phyloP scores from a whole-genome alignment of 2,329 filamentous ascomycete species.

The Beauveria brongniartii region DNA sequence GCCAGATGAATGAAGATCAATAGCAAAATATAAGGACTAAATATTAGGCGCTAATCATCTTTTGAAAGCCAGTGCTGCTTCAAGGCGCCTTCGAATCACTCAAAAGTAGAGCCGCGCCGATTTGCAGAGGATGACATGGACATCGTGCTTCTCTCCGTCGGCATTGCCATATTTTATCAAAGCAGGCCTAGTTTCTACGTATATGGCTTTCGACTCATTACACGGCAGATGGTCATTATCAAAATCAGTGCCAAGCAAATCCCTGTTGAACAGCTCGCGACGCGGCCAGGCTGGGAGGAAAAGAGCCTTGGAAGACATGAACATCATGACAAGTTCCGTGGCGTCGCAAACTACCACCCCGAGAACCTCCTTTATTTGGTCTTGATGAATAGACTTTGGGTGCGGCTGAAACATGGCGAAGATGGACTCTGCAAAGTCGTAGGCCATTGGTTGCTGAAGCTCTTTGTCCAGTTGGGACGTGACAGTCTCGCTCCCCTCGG shows the following conservation, averaged over 20 bases:
- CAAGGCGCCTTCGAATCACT: neutral
- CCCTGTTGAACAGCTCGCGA: fast-evolving
- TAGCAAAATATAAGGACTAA: no score
- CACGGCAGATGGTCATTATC: neutral
- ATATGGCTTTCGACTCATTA: neutral
- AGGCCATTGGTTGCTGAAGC: neutral
- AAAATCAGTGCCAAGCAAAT: neutral
- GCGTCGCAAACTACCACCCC: neutral
- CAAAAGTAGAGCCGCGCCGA: neutral
- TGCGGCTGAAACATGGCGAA: neutral
- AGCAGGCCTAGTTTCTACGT: neutral
- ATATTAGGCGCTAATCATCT: no score
- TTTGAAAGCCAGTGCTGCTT: no score
- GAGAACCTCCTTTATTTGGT: neutral
- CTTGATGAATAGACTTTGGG: neutral
- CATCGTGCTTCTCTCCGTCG: neutral
- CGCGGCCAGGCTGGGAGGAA: neutral
- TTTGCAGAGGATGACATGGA: neutral
- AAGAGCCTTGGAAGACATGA: slow-evolving; percentile 1
- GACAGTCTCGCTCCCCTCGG: neutral
- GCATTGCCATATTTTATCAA: slow-evolving; percentile 4
- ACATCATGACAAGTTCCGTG: neutral
- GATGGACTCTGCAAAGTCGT: neutral
- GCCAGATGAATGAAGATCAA: no score
- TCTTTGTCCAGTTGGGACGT: neutral